Percentiles rank a stretch among this genome's conserved stretches.
phyloP scores from a whole-genome alignment of 768 basidiomycete genomes.

The Chlorophyllum brunneum region DNA sequence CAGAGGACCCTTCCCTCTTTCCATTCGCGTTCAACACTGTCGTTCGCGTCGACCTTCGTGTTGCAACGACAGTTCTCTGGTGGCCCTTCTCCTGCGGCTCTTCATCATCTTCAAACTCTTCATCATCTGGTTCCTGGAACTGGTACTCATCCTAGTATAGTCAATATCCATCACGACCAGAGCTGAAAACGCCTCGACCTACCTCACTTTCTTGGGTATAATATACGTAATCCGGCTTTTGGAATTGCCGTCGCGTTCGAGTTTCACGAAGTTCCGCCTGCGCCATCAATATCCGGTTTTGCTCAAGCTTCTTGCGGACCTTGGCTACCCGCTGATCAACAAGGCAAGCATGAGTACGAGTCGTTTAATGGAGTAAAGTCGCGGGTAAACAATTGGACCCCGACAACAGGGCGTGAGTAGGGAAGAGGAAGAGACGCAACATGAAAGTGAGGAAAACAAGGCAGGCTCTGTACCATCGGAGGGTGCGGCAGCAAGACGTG shows the following conservation, averaged over 20 bases:
- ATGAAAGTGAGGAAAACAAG: too few relatives aligned
- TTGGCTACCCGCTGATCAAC: conserved; percentile 61
- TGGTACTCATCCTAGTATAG: conserved; percentile 56
- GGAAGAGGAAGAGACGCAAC: neutral
- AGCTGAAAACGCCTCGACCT: conserved; percentile 28
- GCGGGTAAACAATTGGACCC: neutral
- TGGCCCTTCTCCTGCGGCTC: conserved; percentile 47
- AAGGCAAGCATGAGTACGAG: neutral
- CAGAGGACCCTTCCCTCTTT: conserved; percentile 47
- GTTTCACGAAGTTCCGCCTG: conserved; percentile 80
- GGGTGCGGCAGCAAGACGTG: conserved; percentile 2
- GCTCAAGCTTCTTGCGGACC: conserved; percentile 66
- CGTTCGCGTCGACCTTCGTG: conserved; percentile 55
- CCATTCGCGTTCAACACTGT: conserved; percentile 46
- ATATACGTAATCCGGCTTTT: conserved; percentile 81
- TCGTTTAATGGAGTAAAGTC: neutral
- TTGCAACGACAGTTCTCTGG: conserved; percentile 30
- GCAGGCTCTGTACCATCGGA: too few relatives aligned
- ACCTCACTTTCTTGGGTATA: conserved; percentile 66
- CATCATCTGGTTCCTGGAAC: conserved; percentile 63
- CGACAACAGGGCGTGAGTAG: neutral
- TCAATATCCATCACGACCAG: conserved; percentile 10
- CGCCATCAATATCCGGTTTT: conserved; percentile 57
- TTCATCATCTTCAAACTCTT: conserved; percentile 55
- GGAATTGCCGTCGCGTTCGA: conserved; percentile 68